phyloP scores from a whole-genome alignment of 129 eudicot species.

The Saussurea involucrata region DNA sequence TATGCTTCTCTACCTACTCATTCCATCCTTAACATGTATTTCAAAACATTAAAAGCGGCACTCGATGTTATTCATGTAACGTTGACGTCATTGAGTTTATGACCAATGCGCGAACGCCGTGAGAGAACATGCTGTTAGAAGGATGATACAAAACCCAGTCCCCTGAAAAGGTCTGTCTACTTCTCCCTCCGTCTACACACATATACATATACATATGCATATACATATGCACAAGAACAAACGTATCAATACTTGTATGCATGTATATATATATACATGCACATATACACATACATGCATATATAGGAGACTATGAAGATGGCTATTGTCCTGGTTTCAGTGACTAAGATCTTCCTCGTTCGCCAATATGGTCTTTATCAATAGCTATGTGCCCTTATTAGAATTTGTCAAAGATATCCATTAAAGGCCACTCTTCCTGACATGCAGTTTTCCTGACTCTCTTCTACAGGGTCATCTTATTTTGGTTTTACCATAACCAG shows the following conservation, averaged over 20 bases:
- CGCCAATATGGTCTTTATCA: neutral
- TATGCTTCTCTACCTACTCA: neutral
- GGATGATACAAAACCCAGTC: neutral
- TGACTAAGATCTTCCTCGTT: neutral
- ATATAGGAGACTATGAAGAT: neutral
- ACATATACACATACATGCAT: neutral
- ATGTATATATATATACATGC: neutral
- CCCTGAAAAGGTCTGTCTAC: neutral
- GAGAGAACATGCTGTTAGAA: neutral
- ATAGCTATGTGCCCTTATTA: neutral
- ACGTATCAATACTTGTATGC: neutral
- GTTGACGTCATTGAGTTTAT: neutral
- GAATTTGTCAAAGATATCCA: neutral
- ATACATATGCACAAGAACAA: neutral
- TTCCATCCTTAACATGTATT: neutral
- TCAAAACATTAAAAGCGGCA: neutral
- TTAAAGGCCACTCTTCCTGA: neutral
- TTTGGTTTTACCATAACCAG: neutral
- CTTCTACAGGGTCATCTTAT: neutral
- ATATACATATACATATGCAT: neutral
- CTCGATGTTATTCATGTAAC: neutral
- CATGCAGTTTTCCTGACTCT: neutral
- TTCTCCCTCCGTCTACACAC: neutral
- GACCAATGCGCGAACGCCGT: neutral
- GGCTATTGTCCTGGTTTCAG: neutral